Evolutionary conservation across 73 alveolate genomes (phyloP), one percentile per base, ranked within the genome.

Genomic region (Durusdinium trenchii): DNA sequence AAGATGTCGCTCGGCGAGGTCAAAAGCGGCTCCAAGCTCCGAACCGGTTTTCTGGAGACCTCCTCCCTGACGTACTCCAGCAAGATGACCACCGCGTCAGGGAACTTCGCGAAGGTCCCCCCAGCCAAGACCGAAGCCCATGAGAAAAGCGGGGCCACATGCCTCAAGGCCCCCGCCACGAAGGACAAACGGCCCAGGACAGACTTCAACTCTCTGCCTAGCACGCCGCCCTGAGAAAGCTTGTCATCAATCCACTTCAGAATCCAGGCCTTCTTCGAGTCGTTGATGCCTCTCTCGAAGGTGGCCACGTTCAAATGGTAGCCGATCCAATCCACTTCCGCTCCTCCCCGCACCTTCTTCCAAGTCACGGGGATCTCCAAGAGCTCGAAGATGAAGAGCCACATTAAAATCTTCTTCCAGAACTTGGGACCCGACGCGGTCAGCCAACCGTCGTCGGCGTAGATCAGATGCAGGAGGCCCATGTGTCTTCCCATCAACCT

Each of bases 361-460:
- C 94, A 84, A 30, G 78, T 35, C 42, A 84, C 10, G 47, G 94
- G 94, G 7, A 84, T 51, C 35, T n/a, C 94, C 52, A 84, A 40
- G 54, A 50, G 76, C 94, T 52, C 71, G 40, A 84, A 6, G 51
- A 84, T 61, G 78, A 18, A 84, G 54, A 84, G 94, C 78, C 71
- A 51, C 76, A n/a, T 35, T 3, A 84, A 18, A 0, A 61, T 38
- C 62, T 51, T 47, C 36, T 62, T 1, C 90, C 90, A 79, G 94
- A 84, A 84, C 38, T 84, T n/a, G 28, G 7, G 46, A 47, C 94
- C 94, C 16, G 69, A 12, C n/a, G 92, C 43, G 28, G 28, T 38
- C 92, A 82, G 71, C 45, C 40, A 46, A 42, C 92, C 92, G n/a
- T 82, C 92, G 73, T 82, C 92, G 12, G 69, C 92, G 47, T 46